Evolutionary conservation across 176 grass and related monocot species (phyloP).

Genomic region (Oryza meyeriana): DNA sequence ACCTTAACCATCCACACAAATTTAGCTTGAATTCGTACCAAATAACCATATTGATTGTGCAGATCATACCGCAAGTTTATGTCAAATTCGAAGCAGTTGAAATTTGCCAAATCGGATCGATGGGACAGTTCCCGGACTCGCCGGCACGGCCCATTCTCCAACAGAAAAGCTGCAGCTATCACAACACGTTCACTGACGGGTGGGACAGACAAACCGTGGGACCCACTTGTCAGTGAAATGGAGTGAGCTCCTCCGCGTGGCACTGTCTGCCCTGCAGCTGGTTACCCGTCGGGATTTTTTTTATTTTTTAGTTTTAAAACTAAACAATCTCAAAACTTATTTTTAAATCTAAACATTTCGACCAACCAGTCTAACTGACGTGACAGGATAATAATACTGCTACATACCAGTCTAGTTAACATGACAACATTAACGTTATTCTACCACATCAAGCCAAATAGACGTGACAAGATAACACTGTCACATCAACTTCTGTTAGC

Average conservation of each 20-base stretch:
- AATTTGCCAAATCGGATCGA: background rate
- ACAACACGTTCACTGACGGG: background rate
- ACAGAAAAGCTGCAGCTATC: background rate
- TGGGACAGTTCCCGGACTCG: background rate
- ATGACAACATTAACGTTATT: too few species aligned
- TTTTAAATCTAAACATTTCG: too few species aligned
- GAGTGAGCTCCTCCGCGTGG: background rate
- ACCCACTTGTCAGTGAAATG: background rate
- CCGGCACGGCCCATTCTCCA: background rate
- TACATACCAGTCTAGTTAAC: too few species aligned
- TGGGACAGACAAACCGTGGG: rapidly evolving
- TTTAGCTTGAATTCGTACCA: background rate
- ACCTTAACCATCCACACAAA: background rate
- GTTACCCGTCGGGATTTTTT: too few species aligned
- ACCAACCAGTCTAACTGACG: too few species aligned
- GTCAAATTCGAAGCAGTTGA: background rate
- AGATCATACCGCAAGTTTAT: background rate
- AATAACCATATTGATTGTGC: background rate
- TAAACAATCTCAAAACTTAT: too few species aligned
- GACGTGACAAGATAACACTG: too few species aligned
- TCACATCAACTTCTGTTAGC: too few species aligned
- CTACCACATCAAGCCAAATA: too few species aligned
- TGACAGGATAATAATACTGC: too few species aligned
- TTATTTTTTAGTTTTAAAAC: too few species aligned
- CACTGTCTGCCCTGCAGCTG: background rate